Base-by-base conservation (phyloP, 805 yeast genomes). In the Cyberlindnera mississippiensis region DNA sequence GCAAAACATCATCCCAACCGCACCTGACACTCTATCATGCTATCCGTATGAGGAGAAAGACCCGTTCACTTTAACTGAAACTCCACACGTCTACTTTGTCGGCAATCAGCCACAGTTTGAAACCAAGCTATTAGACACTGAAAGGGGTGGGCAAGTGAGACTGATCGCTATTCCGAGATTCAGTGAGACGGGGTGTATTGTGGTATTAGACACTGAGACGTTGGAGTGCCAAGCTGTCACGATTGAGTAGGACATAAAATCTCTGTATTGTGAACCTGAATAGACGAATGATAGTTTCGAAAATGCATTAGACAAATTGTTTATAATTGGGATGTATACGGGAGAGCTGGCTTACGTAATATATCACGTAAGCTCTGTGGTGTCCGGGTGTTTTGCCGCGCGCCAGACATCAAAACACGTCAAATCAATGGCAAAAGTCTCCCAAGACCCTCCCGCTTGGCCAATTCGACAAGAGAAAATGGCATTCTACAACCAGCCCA, bases 21-120 rank as follows among this genome's bases (percentile, higher is more conserved):
- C 96, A 1, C 99, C 99, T 0, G 98, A 93, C 56, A 93, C 99
- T 0, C 64, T 93, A 33, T 84, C 90, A 73, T 81, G 95, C 50
- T 89, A 87, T 53, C 97, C 99, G 1, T 90, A 72, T 55, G 73
- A 74, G 10, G 76, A 78, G 19, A 54, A 58, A 2, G 98, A 93
- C 61, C 98, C 98, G 4, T 88, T 91, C 60, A 68, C 80, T 2
- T 66, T 93, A n/a, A 44, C 67, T 9, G 86, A 85, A 54, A 77
- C 85, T 14, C 98, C 98, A 1, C 90, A 88, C 58, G 82, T 90
- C 3, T 88, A 85, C 56, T 78, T 87, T 52, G 87, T 78, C 4
- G 98, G 96, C 0, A 91, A 90, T 57, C 96, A 88, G 60, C 76
- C 82, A 0, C 57, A 61, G 26, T 88, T 71, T 59, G 82, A 72